Base-by-base conservation (phyloP, 1,284 basidiomycete species). In the Fomitopsis pinicola region DNA sequence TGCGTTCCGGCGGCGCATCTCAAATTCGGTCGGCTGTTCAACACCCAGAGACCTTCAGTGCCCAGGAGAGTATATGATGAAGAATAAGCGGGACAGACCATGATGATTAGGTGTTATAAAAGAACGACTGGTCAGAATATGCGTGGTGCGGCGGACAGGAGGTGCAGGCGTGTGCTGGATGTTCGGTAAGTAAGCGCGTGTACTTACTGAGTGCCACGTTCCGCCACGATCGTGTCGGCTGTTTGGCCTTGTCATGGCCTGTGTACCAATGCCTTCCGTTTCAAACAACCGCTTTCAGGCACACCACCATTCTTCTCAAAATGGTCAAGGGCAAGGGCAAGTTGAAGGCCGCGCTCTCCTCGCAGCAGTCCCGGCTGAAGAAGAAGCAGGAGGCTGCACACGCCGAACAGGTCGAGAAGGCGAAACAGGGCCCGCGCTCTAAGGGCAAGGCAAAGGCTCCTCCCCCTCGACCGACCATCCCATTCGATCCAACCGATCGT, bases 1-100 rank as follows among this genome's bases (percentile, higher is more conserved):
- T 59, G 81, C 81, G 73, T 92, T 93, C 74, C 85, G 84, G 71
- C 86, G 84, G 66, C 88, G 86, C 77, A 92, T 81, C 72, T 93
- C 91, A 74, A 90, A 91, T 78, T 88, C 83, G 59, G 88, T 78
- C 54, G 78, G 76, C 77, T 79, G 63, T 58, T 22, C 52, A 42
- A 35, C 35, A 61, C 45, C 57, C 44, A 59, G 42, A 55, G 57
- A 40, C 33, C 17, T 40, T 22, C 42, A 22, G 55, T 15, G 42
- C 28, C 15, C 33, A 42, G n/a, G 19, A 53, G 15, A 55, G 30
- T 0, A 45, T n/a, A 22, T 48, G 4, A 33, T 33, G 30, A 33
- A 33, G 30, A 33, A 2, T 33, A 8, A 33, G 30, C 22, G 28
- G 14, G 28, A 67, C 73, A 38, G 17, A 77, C 76, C 76, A 78